phyloP scores from a whole-genome alignment of 495 filamentous ascomycete species.

The Podospora fimiseda region DNA sequence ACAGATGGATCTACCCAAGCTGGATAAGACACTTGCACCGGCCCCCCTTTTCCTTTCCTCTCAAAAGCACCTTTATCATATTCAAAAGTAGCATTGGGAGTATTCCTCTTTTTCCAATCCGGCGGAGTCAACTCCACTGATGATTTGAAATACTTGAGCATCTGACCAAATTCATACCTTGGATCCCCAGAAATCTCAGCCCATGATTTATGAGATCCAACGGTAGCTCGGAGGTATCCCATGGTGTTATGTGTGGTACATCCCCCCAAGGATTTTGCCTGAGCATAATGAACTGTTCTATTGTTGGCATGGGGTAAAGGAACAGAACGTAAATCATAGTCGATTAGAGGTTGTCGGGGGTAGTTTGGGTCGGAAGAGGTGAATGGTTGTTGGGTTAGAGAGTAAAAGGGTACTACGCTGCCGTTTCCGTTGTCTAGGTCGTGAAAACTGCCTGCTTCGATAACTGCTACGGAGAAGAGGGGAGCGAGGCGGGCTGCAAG shows the following conservation, averaged over 20 bases:
- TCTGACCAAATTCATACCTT: constrained; percentile 38
- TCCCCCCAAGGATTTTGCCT: constrained; percentile 41
- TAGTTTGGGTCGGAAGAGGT: constrained; percentile 5
- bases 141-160: constrained; percentile 41
- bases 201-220: constrained; percentile 40
- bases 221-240: constrained; percentile 38
- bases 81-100: constrained; percentile 20
- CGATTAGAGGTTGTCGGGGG: constrained; percentile 28
- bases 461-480: constrained; percentile 31
- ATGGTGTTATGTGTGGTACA: constrained; percentile 47
- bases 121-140: constrained; percentile 29
- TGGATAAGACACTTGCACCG: constrained; percentile 14
- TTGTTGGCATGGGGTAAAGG: constrained; percentile 29
- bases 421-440: constrained; percentile 42
- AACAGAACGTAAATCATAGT: constrained; percentile 46
- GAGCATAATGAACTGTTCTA: constrained; percentile 32
- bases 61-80: constrained; percentile 20
- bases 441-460: constrained; percentile 55
- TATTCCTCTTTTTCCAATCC: constrained; percentile 17
- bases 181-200: constrained; percentile 38
- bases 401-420: constrained; percentile 35
- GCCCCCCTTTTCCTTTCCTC: constrained; percentile 12
- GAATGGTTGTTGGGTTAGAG: constrained; percentile 10
- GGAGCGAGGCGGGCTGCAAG: constrained; percentile 46
- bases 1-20: constrained; percentile 24